These are phyloP conservation scores for Thalassiosira hispida DNA, from an alignment of 352 stramenopile genomes.

Conservation along the genomic window DNA sequence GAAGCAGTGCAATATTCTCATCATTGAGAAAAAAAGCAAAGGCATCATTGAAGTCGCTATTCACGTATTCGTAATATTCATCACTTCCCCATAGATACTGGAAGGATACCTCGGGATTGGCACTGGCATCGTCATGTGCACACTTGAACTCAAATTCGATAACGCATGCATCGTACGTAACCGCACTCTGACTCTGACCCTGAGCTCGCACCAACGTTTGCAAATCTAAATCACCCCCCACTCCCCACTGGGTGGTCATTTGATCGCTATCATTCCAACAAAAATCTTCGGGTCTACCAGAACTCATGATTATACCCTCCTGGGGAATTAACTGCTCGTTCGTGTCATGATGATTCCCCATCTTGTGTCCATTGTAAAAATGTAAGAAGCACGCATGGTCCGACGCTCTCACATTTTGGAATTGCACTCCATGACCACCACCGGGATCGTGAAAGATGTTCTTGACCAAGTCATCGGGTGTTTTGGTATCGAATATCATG, in stretches of 20 bases:
- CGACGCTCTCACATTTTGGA: slow-evolving; percentile 23
- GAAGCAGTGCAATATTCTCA: slow-evolving; percentile 28
- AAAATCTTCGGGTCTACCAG: slow-evolving; percentile 26
- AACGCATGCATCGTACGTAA: slow-evolving; percentile 13
- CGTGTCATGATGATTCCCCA: background rate
- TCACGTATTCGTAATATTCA: slow-evolving; percentile 27
- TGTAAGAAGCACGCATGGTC: slow-evolving; percentile 6
- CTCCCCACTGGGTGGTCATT: background rate
- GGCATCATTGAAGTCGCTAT: slow-evolving; percentile 9
- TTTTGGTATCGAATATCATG: too few relatives aligned
- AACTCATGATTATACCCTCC: slow-evolving; percentile 28
- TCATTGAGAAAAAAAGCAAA: slow-evolving; percentile 45
- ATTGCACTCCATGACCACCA: slow-evolving; percentile 24
- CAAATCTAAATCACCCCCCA: background rate
- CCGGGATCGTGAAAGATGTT: slow-evolving; percentile 14
- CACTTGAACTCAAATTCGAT: slow-evolving; percentile 32
- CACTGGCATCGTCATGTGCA: background rate
- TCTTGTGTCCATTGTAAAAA: slow-evolving; percentile 21
- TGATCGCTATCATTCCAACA: slow-evolving; percentile 19
- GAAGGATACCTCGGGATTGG: slow-evolving; percentile 23
- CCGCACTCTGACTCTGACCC: too few relatives aligned
- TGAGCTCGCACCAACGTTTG: too few relatives aligned
- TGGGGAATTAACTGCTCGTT: slow-evolving; percentile 22
- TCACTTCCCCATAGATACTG: slow-evolving; percentile 27
- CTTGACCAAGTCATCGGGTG: too few relatives aligned